These are phyloP conservation scores for Termitomyces sp. DNA, from an alignment of 768 basidiomycete species.

Conservation along the genomic window DNA sequence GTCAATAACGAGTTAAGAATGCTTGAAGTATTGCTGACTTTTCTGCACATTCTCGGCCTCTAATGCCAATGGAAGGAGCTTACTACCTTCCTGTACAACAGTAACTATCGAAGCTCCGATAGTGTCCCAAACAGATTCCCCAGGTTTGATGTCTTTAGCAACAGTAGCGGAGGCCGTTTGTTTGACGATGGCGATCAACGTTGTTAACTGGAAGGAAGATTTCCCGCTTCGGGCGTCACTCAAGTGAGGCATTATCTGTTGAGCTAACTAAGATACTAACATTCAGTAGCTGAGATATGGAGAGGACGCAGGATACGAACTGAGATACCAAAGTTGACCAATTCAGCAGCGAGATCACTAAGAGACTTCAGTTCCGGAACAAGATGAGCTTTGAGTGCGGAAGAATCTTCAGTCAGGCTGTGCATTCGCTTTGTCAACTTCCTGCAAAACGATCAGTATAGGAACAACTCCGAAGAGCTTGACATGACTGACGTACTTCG, in stretches of 20 bases:
- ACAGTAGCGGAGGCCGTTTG: slow-evolving; percentile 69
- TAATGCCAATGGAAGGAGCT: slow-evolving; percentile 61
- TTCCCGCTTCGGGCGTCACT: slow-evolving; percentile 75
- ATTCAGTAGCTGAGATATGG: neutral
- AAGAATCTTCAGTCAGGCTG: slow-evolving; percentile 65
- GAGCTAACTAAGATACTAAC: slow-evolving; percentile 61
- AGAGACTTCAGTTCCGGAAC: slow-evolving; percentile 67
- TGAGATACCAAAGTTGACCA: slow-evolving; percentile 89
- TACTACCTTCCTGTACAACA: slow-evolving; percentile 65
- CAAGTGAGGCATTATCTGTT: slow-evolving; percentile 84
- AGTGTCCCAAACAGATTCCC: slow-evolving; percentile 70
- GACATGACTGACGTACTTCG: slow-evolving; percentile 51
- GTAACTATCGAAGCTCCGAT: slow-evolving; percentile 64
- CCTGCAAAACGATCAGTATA: slow-evolving; percentile 33
- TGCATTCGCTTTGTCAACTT: slow-evolving; percentile 86
- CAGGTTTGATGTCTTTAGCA: slow-evolving; percentile 60
- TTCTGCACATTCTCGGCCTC: slow-evolving; percentile 77
- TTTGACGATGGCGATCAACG: slow-evolving; percentile 64
- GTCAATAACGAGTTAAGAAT: neutral
- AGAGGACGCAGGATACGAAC: slow-evolving; percentile 32
- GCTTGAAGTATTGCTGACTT: slow-evolving; percentile 39
- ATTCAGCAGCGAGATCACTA: slow-evolving; percentile 68
- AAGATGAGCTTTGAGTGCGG: slow-evolving; percentile 66
- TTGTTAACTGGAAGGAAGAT: slow-evolving; percentile 67
- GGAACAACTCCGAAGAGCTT: neutral